Base-by-base conservation (phyloP, 208 protist species). In the Entamoeba invadens region DNA sequence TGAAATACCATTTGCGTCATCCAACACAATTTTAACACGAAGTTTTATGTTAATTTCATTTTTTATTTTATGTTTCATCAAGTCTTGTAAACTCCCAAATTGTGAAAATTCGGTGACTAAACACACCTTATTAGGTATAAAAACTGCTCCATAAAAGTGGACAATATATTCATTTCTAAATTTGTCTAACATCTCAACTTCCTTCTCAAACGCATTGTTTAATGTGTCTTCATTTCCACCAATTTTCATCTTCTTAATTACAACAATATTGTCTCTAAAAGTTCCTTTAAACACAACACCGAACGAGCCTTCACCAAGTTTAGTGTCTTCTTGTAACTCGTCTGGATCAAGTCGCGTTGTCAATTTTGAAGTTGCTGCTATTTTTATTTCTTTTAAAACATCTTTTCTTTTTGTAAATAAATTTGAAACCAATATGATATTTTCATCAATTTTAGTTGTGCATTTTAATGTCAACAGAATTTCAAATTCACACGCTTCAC, bases 111-210 rank as follows among this genome's bases (percentile, higher is more conserved):
- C 96, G 6, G 95, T 96, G 2, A 96, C 92, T 35, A 96, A 93
- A 46, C 92, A 94, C 10, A 96, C 44, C 45, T 96, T 95, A 45
- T 94, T 93, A 51, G 93, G 92, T 44, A 93, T 35, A 16, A 94
- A 96, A 38, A 95, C 96, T 10, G 94, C 96, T n/a, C 95, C 96
- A 95, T 96, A 95, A 45, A 96, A 95, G 18, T 96, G 93, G 6
- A 96, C 68, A 25, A 96, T 95, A 91, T 96, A 96, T 35, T 95
- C 95, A 92, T 96, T 95, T 46, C 95, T 57, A 31, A 96, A 42
- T 44, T 91, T 92, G 12, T 50, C 93, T 0, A 96, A 44, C 46
- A 96, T 94, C 0, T 47, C 92, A 18, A 96, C 94, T 46, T 96
- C 95, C 68, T 94, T 95, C 93, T 93, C 77, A 91, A 96, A 96